Conservation (phyloP, 2,329 filamentous ascomycete species). For the Westerdykella sp. region DNA sequence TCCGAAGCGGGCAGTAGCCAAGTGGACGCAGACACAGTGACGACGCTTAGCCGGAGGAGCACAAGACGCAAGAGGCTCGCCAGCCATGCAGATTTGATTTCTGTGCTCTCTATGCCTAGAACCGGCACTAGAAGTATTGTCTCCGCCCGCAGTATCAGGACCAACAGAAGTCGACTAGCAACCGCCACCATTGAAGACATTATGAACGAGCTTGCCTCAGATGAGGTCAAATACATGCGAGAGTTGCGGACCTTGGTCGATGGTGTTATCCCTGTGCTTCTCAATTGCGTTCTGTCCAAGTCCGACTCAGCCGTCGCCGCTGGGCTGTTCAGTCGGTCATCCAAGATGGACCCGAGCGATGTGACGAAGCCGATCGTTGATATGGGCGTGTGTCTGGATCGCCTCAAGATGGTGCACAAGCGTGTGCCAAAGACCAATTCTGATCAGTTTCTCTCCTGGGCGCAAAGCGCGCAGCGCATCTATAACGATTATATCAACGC, state of each 20-base stretch:
- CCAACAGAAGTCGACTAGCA: conserved; percentile 59
- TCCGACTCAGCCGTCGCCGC: conserved; percentile 58
- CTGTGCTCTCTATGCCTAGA: conserved; percentile 70
- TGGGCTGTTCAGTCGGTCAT: conserved; percentile 60
- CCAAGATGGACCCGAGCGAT: conserved; percentile 51
- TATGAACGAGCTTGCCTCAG: conserved; percentile 70
- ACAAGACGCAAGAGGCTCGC: conserved; percentile 63
- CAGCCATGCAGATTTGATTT: conserved; percentile 89
- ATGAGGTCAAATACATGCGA: conserved; percentile 81
- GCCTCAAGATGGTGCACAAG: conserved; percentile 72
- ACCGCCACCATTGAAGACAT: conserved; percentile 68
- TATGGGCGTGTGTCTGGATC: conserved; percentile 87
- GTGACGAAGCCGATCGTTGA: conserved; percentile 83
- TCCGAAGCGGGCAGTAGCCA: conserved; percentile 24
- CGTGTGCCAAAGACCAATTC: conserved; percentile 70
- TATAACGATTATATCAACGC: conserved; percentile 81
- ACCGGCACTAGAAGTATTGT: conserved; percentile 62
- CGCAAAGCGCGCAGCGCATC: conserved; percentile 66
- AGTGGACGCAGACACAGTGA: conserved; percentile 28
- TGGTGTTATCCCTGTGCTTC: conserved; percentile 85
- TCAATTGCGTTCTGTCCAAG: conserved; percentile 75
- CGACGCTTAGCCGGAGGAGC: conserved; percentile 41
- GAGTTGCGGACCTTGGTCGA: conserved; percentile 91
- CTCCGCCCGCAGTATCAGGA: conserved; percentile 72
- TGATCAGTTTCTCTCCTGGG: conserved; percentile 71